Percentiles rank a stretch among this genome's conserved stretches.
phyloP scores from a whole-genome alignment of 306 rosid species.

The Glycyrrhiza uralensis region DNA sequence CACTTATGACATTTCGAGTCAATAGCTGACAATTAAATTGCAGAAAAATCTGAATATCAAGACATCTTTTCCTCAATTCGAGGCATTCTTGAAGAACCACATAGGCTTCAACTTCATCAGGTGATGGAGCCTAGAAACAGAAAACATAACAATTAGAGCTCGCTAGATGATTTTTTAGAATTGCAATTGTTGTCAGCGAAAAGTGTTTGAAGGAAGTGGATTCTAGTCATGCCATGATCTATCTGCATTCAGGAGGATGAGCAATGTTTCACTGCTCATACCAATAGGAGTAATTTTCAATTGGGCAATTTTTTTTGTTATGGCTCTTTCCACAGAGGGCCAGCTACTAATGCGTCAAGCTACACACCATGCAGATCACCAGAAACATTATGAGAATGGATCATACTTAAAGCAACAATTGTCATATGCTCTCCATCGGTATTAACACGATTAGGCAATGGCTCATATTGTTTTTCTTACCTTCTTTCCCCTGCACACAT shows the following conservation, averaged over 20 bases:
- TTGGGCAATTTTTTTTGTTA: slow-evolving; percentile 84
- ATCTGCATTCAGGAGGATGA: slow-evolving; percentile 18
- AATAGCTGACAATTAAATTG: too few species aligned
- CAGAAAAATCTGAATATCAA: too few species aligned
- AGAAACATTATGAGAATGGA: slow-evolving; percentile 86
- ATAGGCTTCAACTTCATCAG: slow-evolving; percentile 81
- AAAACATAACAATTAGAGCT: neutral
- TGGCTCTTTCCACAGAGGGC: slow-evolving; percentile 95
- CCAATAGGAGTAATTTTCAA: slow-evolving; percentile 76
- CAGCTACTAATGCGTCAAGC: slow-evolving; percentile 97
- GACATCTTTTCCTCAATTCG: slow-evolving; percentile 77
- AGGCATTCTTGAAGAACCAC: slow-evolving; percentile 92
- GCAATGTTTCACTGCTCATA: slow-evolving; percentile 31
- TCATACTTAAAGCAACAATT: slow-evolving; percentile 74
- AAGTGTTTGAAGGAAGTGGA: slow-evolving; percentile 7
- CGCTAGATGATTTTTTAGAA: neutral
- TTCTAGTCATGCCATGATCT: neutral
- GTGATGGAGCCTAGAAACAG: slow-evolving; percentile 70
- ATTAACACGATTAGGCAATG: slow-evolving; percentile 59
- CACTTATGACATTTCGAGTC: too few species aligned
- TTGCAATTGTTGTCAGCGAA: slow-evolving; percentile 14
- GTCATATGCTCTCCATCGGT: slow-evolving; percentile 68
- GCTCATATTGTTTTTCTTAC: slow-evolving; percentile 51
- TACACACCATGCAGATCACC: slow-evolving; percentile 97
- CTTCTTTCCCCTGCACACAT: slow-evolving; percentile 58